Percentiles rank a stretch among this genome's conserved stretches.
Conservation (phyloP, 2,329 filamentous ascomycete species). For the Colletotrichum limetticola region DNA sequence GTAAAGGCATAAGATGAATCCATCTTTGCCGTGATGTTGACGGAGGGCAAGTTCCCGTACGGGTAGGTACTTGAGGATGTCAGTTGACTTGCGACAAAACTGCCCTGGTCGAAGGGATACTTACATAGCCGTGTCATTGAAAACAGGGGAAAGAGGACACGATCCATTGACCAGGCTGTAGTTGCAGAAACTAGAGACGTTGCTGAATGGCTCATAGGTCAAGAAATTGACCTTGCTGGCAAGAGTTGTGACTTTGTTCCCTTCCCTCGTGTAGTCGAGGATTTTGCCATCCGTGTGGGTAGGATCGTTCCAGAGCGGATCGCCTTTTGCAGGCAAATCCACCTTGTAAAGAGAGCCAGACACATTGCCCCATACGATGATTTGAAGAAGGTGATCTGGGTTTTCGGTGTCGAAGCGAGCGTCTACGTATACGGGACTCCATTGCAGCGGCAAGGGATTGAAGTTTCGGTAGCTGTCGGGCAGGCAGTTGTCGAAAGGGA, state of each 20-base stretch:
- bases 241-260: constrained; percentile 76
- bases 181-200: constrained; percentile 73
- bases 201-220: constrained; percentile 76
- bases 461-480: constrained; percentile 65
- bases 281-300: constrained; percentile 81
- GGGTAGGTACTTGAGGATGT: background rate
- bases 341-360: constrained; percentile 73
- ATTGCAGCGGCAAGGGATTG: constrained; percentile 70
- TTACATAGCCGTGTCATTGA: constrained; percentile 59
- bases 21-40: constrained; percentile 80
- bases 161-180: constrained; percentile 65
- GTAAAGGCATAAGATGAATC: constrained; percentile 87
- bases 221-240: constrained; percentile 78
- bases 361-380: constrained; percentile 93
- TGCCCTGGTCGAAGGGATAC: constrained; percentile 28
- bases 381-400: constrained; percentile 72
- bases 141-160: constrained; percentile 83
- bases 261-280: constrained; percentile 63
- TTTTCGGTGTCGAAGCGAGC: constrained; percentile 76
- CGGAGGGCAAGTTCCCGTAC: constrained; percentile 70
- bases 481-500: constrained; percentile 90
- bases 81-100: background rate
- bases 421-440: constrained; percentile 78
- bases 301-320: constrained; percentile 70
- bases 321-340: constrained; percentile 68